A percentile compares a stretch with the other conserved stretches of the same genome.
phyloP scores from a whole-genome alignment of 1,284 basidiomycete species.

The Hypsizygus ulmarius region DNA sequence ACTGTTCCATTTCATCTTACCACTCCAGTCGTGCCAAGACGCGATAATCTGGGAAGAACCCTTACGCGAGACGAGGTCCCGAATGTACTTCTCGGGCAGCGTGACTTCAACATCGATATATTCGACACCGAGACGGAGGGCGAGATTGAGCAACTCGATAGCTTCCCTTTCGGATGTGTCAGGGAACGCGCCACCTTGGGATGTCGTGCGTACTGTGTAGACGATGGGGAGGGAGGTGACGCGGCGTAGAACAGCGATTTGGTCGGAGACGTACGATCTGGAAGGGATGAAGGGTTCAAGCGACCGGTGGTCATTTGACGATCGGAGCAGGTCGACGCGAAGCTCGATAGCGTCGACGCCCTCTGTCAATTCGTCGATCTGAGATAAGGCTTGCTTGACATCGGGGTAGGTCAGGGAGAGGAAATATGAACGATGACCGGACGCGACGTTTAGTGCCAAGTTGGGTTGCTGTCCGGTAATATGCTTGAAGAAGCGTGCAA shows the following conservation, averaged over 20 bases:
- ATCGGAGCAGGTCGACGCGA: slow-evolving; percentile 85
- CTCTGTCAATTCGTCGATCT: slow-evolving; percentile 72
- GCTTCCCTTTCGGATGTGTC: slow-evolving; percentile 75
- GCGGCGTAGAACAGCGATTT: slow-evolving; percentile 80
- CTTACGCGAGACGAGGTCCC: slow-evolving; percentile 61
- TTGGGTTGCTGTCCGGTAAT: slow-evolving; percentile 77
- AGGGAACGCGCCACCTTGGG: slow-evolving; percentile 93
- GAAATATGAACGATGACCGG: slow-evolving; percentile 81
- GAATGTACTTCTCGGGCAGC: slow-evolving; percentile 64
- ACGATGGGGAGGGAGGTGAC: slow-evolving; percentile 84
- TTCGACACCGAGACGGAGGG: slow-evolving; percentile 83
- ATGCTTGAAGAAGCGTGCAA: slow-evolving; percentile 86
- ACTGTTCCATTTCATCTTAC: slow-evolving; percentile 81
- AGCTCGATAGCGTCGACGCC: slow-evolving; percentile 94
- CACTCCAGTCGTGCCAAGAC: slow-evolving; percentile 94
- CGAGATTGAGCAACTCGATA: slow-evolving; percentile 77
- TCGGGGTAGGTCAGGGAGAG: slow-evolving; percentile 92
- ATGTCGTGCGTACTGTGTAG: slow-evolving; percentile 85
- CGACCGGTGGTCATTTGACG: slow-evolving; percentile 44
- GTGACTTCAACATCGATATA: slow-evolving; percentile 92
- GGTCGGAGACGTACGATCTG: slow-evolving; percentile 73
- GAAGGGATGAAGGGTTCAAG: slow-evolving; percentile 63
- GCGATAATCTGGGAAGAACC: slow-evolving; percentile 82
- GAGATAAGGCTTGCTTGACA: slow-evolving; percentile 65
- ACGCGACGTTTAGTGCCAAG: slow-evolving; percentile 54